A percentile compares a stretch with the other conserved stretches of the same genome.
Evolutionary conservation across 2,329 filamentous ascomycete genomes (phyloP).

Genomic region (Periconia digitata): DNA sequence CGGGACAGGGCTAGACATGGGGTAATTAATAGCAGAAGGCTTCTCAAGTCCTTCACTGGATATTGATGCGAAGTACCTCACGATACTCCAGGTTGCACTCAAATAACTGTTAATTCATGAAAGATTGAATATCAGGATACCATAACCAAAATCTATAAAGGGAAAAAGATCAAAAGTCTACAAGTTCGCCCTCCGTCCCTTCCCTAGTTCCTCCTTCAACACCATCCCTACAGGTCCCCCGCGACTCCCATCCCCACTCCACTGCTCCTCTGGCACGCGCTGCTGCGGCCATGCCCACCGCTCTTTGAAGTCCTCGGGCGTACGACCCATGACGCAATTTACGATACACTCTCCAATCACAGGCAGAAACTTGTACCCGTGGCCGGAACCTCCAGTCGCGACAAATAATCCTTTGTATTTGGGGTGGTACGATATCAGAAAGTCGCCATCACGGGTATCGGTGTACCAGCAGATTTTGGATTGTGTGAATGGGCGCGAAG

Average conservation of each 20-base stretch:
- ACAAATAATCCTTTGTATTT: slow-evolving; percentile 56
- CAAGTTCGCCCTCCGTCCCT: slow-evolving; percentile 21
- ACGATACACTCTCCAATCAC: slow-evolving; percentile 59
- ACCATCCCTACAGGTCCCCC: slow-evolving; percentile 42
- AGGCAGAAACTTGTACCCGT: slow-evolving; percentile 65
- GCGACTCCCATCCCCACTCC: slow-evolving; percentile 42
- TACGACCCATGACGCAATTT: slow-evolving; percentile 50
- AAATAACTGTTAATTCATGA: too few relatives aligned
- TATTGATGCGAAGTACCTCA: too few relatives aligned
- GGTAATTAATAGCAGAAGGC: too few relatives aligned
- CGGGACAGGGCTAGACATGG: too few relatives aligned
- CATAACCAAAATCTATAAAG: too few relatives aligned
- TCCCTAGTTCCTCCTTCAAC: slow-evolving; percentile 44
- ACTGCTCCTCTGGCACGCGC: slow-evolving; percentile 40
- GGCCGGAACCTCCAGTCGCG: slow-evolving; percentile 63
- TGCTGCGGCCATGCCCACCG: slow-evolving; percentile 62
- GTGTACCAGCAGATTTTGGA: slow-evolving; percentile 60
- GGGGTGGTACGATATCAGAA: slow-evolving; percentile 57
- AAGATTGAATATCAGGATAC: too few relatives aligned
- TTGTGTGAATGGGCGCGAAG: slow-evolving; percentile 47
- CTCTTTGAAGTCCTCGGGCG: slow-evolving; percentile 54
- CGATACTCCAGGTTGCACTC: too few relatives aligned
- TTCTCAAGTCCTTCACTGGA: too few relatives aligned
- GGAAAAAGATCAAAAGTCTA: too few relatives aligned
- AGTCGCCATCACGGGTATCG: slow-evolving; percentile 59